Base-by-base conservation (phyloP, 176 grass and related monocot genomes). In the Oryza punctata region DNA sequence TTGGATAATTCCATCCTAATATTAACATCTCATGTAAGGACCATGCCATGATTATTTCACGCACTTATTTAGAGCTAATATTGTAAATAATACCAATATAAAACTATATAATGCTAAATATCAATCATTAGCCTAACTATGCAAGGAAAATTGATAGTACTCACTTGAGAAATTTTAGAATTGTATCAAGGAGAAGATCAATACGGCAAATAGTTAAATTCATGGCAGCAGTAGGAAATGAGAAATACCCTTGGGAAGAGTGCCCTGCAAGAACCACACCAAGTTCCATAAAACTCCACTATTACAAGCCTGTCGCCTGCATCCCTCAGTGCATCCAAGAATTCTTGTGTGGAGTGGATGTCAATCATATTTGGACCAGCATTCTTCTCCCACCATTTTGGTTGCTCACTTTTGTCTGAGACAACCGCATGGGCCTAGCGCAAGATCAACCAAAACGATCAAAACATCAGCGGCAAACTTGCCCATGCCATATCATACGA, bases 301-400 rank as follows among this genome's bases (percentile, higher is more conserved):
- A 90, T 78, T 68, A 99, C 89, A 77, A 99, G 93, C 69, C 84
- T 88, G 0, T 99, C 91, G 11, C 89, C 83, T 19, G 96, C 96
- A 90, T 92, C 84, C 76, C 76, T 91, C 10, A 96, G 79, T 37
- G 96, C 93, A 77, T 99, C 89, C 87, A 99, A 68, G 69, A 99
- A 96, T 67, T 99, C 96, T 65, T 92, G 85, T 44, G 96, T 99
- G n/a, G 96, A 96, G 66, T 94, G 93, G 54, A 99, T 87, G 65
- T 99, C 93, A 45, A 99, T 83, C 96, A 99, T 99, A 75, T 99
- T 96, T 25, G 61, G 84, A 38, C 83, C 78, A n/a, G 89, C 93
- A 87, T 93, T 94, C 70, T 68, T 94, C 80, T 99, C 93, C 96
- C 96, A 99, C 96, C 93, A 99, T 82, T 99, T 92, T 1, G 91